Base-by-base conservation (phyloP, 2,329 filamentous ascomycete species). In the Botrytis elliptica region DNA sequence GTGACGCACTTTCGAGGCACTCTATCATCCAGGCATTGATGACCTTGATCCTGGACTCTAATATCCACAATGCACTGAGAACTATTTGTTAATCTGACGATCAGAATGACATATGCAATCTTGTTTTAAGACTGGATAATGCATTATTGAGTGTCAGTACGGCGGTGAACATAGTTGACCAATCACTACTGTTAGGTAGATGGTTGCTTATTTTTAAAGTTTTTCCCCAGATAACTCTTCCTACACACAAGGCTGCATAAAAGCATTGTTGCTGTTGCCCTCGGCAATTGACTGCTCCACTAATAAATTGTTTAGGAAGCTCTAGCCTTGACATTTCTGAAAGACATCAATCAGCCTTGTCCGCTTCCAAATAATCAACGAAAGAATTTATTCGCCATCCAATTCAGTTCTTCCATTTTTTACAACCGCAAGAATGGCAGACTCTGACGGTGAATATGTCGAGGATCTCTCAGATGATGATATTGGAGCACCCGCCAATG, bases 381-480 rank as follows among this genome's bases (percentile, higher is more conserved):
- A n/a, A 49, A 29, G 38, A 69, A 40, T 36, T 22, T 38, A 4
- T n/a, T 63, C 6, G 18, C 22, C 20, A 14, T 29, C 55, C 4
- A 14, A 63, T 46, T 62, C n/a, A 36, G 20, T 22, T 64, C 3
- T 29, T 40, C 22, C 7, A 36, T 7, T 55, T 38, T 22, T 40
- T 68, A 55, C 46, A 22, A 12, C 44, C 25, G 14, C 20, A 73
- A 80, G 75, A 76, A 93, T 93, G 91, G 89, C 90, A 73, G 91
- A 92, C 83, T 93, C 91, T 29, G 91, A 93, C 80, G 91, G 89
- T 82, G 91, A 93, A 77, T 93, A 89, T 81, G 86, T 91, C 77
- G 87, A 89, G 74, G 88, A 88, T 78, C 85, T 86, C 81, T 91
- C 90, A 38, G 90, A 91, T 78, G 90, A 92, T 79, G 91, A 91